A percentile compares a stretch with the other conserved stretches of the same genome.
Conservation (phyloP, 371 early-diverging fungal species). For the Umbelopsis sp. region DNA sequence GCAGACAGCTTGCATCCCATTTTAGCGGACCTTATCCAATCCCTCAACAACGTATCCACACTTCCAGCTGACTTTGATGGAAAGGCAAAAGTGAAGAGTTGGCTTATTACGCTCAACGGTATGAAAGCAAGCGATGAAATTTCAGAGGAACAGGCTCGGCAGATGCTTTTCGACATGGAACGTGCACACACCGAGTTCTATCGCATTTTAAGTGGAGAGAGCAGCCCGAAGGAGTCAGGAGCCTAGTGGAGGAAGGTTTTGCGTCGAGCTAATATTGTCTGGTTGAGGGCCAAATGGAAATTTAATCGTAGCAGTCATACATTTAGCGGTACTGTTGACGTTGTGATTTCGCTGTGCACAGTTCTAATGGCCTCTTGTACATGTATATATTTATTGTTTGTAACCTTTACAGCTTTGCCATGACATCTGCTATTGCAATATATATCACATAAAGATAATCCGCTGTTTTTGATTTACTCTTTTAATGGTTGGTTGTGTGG, state of each 20-base stretch:
- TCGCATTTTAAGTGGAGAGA: constrained; percentile 58
- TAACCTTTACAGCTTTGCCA: too few species aligned
- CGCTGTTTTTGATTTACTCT: too few species aligned
- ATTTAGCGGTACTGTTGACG: too few species aligned
- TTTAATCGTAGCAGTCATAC: too few species aligned
- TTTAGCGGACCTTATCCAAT: constrained; percentile 87
- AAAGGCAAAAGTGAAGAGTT: constrained; percentile 80
- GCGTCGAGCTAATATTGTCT: background rate
- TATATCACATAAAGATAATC: too few species aligned
- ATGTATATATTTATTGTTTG: too few species aligned
- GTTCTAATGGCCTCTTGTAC: too few species aligned
- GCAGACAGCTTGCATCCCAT: constrained; percentile 93
- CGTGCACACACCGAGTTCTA: constrained; percentile 71
- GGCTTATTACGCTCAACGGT: constrained; percentile 88
- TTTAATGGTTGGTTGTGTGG: too few species aligned
- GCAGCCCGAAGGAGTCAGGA: constrained; percentile 18
- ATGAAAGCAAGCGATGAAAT: constrained; percentile 93
- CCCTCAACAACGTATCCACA: constrained; percentile 80
- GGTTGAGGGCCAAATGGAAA: background rate
- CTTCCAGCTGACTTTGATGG: constrained; percentile 85
- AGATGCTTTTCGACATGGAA: constrained; percentile 93
- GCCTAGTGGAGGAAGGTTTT: background rate
- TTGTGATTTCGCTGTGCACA: too few species aligned
- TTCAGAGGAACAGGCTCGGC: constrained; percentile 86
- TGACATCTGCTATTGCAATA: too few species aligned